Base-by-base conservation (phyloP, 1,284 basidiomycete genomes). In the Afroboletus lepidellus region DNA sequence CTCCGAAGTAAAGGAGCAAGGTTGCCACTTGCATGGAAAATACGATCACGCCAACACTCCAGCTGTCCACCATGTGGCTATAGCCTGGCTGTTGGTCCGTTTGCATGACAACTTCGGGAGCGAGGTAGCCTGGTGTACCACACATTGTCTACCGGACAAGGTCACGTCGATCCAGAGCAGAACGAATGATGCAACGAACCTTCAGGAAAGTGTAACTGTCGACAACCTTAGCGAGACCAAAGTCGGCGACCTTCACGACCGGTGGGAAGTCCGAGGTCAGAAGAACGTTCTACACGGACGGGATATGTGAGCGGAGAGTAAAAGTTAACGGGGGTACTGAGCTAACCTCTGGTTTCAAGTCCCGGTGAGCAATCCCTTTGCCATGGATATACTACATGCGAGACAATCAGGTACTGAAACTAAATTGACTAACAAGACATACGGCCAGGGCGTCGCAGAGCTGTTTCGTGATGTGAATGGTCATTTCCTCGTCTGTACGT, bases 41-140 rank as follows among this genome's bases (percentile, higher is more conserved):
- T 1, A 96, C 81, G 49, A 97, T 95, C 16, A 95, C 92, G 7
- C 94, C 94, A 20, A 93, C 81, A 44, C 92, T 94, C 92, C 92
- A 98, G 58, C 90, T 92, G 66, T 98, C 94, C 44, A 96, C 94
- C 16, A 87, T 74, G 53, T 86, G 81, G 62, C 87, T 80, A 64
- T 97, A 97, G 2, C 92, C 92, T 41, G 24, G 80, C 74, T n/a
- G 61, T 30, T 77, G 66, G 39, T 78, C 73, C 5, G 76, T 67
- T 60, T 90, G 87, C 63, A 80, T 77, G n/a, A 96, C 87, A 27
- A 98, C 91, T 66, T 94, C 91, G 0, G 90, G 91, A 1, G 90
- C 91, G 5, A 94, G 80, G 64, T 94, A 94, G 48, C 79, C 81
- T 0, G 91, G 90, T 0, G 91, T 93, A 12, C 91, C 91, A 61